phyloP scores from a whole-genome alignment of 1,284 basidiomycete genomes.

The Singerocomus inundabilis region DNA sequence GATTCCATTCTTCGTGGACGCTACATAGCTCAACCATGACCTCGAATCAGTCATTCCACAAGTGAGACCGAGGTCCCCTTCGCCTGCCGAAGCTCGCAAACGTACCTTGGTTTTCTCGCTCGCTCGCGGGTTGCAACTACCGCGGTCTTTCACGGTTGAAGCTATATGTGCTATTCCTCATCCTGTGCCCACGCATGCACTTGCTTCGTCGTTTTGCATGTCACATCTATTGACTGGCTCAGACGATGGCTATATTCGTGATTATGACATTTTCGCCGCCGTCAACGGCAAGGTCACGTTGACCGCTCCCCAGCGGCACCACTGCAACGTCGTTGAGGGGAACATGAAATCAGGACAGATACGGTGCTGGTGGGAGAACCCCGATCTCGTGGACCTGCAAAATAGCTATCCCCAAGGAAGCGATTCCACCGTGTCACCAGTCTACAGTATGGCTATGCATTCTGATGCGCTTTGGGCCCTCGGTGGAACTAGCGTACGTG shows the following conservation, averaged over 20 bases:
- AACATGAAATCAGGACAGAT: constrained; percentile 89
- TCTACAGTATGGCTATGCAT: constrained; percentile 87
- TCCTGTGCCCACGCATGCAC: constrained; percentile 81
- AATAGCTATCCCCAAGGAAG: constrained; percentile 38
- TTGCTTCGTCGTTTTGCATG: constrained; percentile 85
- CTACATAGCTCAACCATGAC: constrained; percentile 9
- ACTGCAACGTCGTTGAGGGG: constrained; percentile 88
- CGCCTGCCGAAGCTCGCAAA: constrained; percentile 59
- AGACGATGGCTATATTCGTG: constrained; percentile 90
- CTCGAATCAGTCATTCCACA: constrained; percentile 30
- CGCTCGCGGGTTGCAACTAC: constrained; percentile 23
- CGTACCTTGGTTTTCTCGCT: constrained; percentile 39
- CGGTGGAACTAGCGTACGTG: constrained; percentile 77
- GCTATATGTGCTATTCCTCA: constrained; percentile 92
- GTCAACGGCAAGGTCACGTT: constrained; percentile 87
- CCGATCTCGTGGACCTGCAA: constrained; percentile 37
- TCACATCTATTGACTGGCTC: constrained; percentile 89
- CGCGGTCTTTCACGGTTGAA: constrained; percentile 82
- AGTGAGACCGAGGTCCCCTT: constrained; percentile 52
- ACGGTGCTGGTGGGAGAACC: constrained; percentile 89
- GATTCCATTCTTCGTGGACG: background rate
- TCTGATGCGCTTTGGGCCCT: constrained; percentile 89
- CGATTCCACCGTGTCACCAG: constrained; percentile 60
- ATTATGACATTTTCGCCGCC: constrained; percentile 89
- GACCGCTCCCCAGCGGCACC: constrained; percentile 86